phyloP scores from a whole-genome alignment of 164 flowering plant species.

The Aristolochia californica region DNA sequence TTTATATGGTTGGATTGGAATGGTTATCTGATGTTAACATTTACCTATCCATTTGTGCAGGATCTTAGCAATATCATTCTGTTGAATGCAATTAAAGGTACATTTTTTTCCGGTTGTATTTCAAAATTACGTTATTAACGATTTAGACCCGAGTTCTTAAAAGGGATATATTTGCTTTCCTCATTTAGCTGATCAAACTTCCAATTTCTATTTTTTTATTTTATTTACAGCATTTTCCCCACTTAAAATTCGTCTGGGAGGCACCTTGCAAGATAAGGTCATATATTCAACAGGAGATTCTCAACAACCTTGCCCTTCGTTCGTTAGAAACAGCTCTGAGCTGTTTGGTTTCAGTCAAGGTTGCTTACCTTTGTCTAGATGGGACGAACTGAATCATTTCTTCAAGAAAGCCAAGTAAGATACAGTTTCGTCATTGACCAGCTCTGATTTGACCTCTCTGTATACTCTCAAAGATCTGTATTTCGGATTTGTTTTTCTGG shows the following conservation, averaged over 20 bases:
- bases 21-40: neutral
- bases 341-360: constrained; percentile 73
- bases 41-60: constrained; percentile 30
- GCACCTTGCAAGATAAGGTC: constrained; percentile 77
- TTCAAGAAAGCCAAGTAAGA: constrained; percentile 61
- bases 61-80: constrained; percentile 56
- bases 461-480: no score
- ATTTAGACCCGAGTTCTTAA: no score
- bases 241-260: constrained; percentile 82
- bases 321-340: constrained; percentile 28
- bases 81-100: constrained; percentile 76
- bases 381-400: constrained; percentile 76
- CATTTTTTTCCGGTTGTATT: no score
- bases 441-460: no score
- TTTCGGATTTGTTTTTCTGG: no score
- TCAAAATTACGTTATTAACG: no score
- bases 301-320: constrained; percentile 38
- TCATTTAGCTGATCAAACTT: neutral
- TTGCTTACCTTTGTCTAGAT: constrained; percentile 73
- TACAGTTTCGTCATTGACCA: neutral
- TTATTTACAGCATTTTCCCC: constrained; percentile 66
- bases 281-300: constrained; percentile 37
- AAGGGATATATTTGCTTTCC: neutral
- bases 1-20: neutral
- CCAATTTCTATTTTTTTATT: neutral